phyloP scores from a whole-genome alignment of 2,329 filamentous ascomycete species.

The Clathrospora elynae region DNA sequence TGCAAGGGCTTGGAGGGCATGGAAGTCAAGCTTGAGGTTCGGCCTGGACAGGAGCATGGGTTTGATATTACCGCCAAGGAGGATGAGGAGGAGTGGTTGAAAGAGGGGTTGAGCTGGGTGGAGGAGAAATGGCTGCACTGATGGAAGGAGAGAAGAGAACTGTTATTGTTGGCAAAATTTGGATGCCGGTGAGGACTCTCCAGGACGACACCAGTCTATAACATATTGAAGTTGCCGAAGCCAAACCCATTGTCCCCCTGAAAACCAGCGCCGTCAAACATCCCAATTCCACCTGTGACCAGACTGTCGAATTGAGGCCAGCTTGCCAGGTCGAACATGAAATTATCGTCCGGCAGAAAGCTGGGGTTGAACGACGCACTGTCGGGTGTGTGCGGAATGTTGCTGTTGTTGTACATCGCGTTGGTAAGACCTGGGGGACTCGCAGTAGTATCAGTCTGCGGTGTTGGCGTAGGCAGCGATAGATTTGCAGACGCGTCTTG shows the following conservation, averaged over 20 bases:
- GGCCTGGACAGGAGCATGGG: slow-evolving; percentile 36
- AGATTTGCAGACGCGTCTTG: slow-evolving; percentile 1
- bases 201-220: no score
- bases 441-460: slow-evolving; percentile 20
- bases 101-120: slow-evolving; percentile 33
- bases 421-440: slow-evolving; percentile 15
- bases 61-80: slow-evolving; percentile 37
- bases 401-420: slow-evolving; percentile 20
- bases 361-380: slow-evolving; percentile 30
- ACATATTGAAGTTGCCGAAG: no score
- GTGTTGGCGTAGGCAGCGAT: slow-evolving; percentile 6
- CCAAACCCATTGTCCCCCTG: no score
- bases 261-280: no score
- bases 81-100: slow-evolving; percentile 38
- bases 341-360: slow-evolving; percentile 29
- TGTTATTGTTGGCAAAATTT: no score
- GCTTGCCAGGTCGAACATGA: slow-evolving; percentile 45
- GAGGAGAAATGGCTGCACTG: slow-evolving; percentile 33
- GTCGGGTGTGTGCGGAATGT: slow-evolving; percentile 40
- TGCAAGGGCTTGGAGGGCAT: slow-evolving; percentile 19
- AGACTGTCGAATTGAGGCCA: slow-evolving; percentile 49
- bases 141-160: no score
- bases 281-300: slow-evolving; percentile 43
- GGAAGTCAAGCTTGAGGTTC: slow-evolving; percentile 27
- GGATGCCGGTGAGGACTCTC: no score